A percentile compares a stretch with the other conserved stretches of the same genome.
Conservation (phyloP, 2,329 filamentous ascomycete species). For the Penicillium sp. region DNA sequence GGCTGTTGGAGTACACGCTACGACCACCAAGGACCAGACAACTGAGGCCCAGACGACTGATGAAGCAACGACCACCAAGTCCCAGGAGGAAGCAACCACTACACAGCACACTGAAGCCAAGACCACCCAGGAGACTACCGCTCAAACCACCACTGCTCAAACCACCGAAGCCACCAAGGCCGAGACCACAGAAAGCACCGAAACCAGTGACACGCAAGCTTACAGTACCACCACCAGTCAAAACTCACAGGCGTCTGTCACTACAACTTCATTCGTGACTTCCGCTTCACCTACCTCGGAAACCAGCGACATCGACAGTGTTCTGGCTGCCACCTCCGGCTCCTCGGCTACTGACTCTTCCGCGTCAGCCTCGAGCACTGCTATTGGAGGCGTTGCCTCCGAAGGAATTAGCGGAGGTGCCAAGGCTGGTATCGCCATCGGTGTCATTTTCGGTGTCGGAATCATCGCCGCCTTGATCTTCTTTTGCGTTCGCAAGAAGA, state of each 20-base stretch:
- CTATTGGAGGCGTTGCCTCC: conserved; percentile 24
- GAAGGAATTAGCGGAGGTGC: conserved; percentile 47
- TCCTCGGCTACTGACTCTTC: conserved; percentile 24
- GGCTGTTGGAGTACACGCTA: conserved; percentile 27
- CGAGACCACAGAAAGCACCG: conserved; percentile 11
- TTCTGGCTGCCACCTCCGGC: conserved; percentile 18
- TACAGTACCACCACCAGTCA: conserved; percentile 7
- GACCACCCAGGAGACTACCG: conserved; percentile 15
- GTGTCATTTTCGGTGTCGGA: conserved; percentile 70
- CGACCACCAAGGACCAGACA: conserved; percentile 16
- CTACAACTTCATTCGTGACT: conserved; percentile 19
- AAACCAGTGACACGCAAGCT: conserved; percentile 8
- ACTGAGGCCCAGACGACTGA: conserved; percentile 17
- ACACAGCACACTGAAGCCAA: conserved; percentile 14
- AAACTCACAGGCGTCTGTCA: not conserved
- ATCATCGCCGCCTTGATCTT: conserved; percentile 68
- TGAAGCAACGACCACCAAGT: conserved; percentile 4
- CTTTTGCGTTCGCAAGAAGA: conserved; percentile 74
- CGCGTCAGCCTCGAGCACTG: conserved; percentile 27
- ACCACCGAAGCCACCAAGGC: conserved; percentile 24
- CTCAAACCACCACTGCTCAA: conserved; percentile 13
- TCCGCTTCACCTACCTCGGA: conserved; percentile 24
- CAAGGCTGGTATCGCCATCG: conserved; percentile 84
- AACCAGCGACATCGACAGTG: conserved; percentile 13
- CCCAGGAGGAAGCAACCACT: conserved; percentile 11